Base-by-base conservation (phyloP, 2,329 filamentous ascomycete species). In the Coleophoma cylindrospora region DNA sequence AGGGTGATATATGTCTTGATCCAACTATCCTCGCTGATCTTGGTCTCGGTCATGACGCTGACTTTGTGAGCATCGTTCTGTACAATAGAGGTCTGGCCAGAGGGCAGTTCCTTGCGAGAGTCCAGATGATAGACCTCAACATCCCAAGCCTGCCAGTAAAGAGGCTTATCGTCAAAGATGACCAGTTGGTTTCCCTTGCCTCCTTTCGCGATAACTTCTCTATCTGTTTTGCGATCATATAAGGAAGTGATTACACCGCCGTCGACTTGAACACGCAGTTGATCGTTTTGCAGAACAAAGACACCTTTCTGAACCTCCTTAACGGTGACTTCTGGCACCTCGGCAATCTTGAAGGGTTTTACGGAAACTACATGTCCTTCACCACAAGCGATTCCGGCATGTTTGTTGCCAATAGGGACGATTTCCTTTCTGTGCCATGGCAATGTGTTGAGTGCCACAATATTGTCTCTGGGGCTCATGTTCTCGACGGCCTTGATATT, bases 141-240 rank as follows among this genome's bases (percentile, higher is more conserved):
- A 67, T 99, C 92, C 91, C 92, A 96, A 3, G 91, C 91, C 70
- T 96, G 89, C 91, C 91, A 97, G 73, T 95, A 96, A 21, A 96
- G 79, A 19, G 91, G 91, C 71, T 97, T 96, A 71, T 99, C 94
- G 64, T 99, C 94, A 62, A 95, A 97, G 21, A 97, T 83, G 56
- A 97, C 91, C 46, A 94, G 82, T 65, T 96, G 91, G 58, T 95
- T 96, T 21, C 87, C 91, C 66, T 91, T 91, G 21, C 80, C 79
- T 36, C 80, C 83, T 58, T 79, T 71, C 3, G 89, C 78, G 45
- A 99, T 80, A 17, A 95, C 70, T 66, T 99, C 91, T 47, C 92
- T 84, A 22, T 86, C 75, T 10, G 81, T 83, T 41, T 75, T 68
- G 38, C 84, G 75, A 67, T 97, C 94, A 63, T 87, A 85, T 1